These are phyloP conservation scores for Vanderwaltozyma polyspora DNA, from an alignment of 805 yeast genomes.

Conservation along the genomic window DNA sequence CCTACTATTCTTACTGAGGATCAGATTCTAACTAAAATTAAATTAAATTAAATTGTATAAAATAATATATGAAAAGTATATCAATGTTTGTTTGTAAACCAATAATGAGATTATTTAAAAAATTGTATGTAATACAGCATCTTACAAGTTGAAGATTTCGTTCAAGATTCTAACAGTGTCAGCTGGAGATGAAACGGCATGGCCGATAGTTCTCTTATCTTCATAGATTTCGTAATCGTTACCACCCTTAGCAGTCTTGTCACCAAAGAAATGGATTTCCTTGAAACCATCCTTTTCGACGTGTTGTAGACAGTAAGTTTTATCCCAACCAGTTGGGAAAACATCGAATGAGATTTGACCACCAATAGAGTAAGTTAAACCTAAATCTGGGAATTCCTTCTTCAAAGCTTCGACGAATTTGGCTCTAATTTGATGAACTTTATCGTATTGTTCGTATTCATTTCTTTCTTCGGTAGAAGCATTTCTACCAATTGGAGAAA, in stretches of 20 bases:
- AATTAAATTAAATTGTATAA: no score
- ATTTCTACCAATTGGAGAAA: conserved; percentile 97
- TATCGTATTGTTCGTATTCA: conserved; percentile 81
- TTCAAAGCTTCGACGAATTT: conserved; percentile 76
- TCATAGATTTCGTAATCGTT: conserved; percentile 94
- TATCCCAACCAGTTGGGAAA: conserved; percentile 99
- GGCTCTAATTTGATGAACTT: conserved; percentile 69
- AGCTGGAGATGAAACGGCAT: conserved; percentile 77
- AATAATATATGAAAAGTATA: neutral
- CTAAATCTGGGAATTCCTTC: conserved; percentile 70
- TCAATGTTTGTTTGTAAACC: neutral
- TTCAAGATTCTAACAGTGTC: conserved; percentile 81
- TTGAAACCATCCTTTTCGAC: conserved; percentile 76
- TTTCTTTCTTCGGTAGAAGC: conserved; percentile 90
- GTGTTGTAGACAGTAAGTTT: conserved; percentile 94
- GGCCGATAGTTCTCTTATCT: conserved; percentile 92
- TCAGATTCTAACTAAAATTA: no score
- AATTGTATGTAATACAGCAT: no score
- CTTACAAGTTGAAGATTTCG: conserved; percentile 49
- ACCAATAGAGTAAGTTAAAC: conserved; percentile 93
- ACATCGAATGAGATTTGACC: conserved; percentile 99
- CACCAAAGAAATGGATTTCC: conserved; percentile 95
- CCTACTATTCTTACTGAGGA: no score
- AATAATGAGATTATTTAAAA: neutral
- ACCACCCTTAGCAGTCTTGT: conserved; percentile 94